These are phyloP conservation scores for Trifolium repens DNA, from an alignment of 306 rosid species.

Conservation along the genomic window DNA sequence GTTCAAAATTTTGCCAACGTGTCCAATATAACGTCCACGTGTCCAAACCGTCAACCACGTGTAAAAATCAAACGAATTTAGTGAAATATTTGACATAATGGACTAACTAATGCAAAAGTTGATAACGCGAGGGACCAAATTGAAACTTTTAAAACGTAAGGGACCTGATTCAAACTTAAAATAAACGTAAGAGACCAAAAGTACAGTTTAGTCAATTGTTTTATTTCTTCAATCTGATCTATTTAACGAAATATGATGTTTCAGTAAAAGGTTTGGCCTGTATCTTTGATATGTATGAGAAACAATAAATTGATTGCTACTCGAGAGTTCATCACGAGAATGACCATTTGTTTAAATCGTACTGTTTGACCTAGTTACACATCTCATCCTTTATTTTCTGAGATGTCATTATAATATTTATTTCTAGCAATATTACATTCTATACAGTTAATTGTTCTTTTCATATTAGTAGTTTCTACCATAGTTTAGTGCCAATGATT, in stretches of 20 bases:
- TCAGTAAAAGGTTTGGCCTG: neutral
- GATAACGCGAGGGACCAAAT: too few relatives aligned
- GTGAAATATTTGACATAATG: too few relatives aligned
- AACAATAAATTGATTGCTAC: neutral
- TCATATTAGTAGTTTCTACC: neutral
- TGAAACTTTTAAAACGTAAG: too few relatives aligned
- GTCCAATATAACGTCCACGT: too few relatives aligned
- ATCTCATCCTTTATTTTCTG: constrained; percentile 11
- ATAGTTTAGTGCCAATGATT: neutral
- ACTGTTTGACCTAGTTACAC: neutral
- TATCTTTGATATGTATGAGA: constrained; percentile 5
- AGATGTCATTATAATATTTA: neutral
- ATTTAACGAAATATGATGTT: constrained; percentile 12
- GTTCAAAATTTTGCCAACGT: too few relatives aligned
- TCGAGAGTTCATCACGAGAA: neutral
- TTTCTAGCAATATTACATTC: neutral
- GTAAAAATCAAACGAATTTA: too few relatives aligned
- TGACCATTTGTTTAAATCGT: neutral
- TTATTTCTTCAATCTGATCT: neutral
- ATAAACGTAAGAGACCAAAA: too few relatives aligned
- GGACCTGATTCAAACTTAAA: too few relatives aligned
- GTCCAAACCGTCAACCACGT: too few relatives aligned
- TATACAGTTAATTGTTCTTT: neutral
- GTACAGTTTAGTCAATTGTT: too few relatives aligned
- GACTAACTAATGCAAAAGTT: too few relatives aligned